Conservation (phyloP, 2,329 filamentous ascomycete species). For the Colletotrichum phormii region DNA sequence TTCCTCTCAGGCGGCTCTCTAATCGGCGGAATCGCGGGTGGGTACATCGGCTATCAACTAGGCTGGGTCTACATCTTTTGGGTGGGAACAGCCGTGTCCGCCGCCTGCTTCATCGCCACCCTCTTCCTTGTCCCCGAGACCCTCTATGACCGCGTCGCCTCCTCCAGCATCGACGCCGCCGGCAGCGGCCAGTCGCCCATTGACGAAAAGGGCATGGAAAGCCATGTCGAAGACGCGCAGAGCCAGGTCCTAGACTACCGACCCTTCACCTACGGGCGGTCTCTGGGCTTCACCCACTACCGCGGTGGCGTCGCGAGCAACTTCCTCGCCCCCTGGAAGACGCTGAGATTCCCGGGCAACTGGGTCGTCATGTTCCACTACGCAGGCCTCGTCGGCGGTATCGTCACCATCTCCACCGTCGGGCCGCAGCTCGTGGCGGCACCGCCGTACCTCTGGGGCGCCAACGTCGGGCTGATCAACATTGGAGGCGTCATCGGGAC, state of each 20-base stretch:
- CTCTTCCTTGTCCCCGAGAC: conserved; percentile 51
- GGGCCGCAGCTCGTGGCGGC: conserved; percentile 45
- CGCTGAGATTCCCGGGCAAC: conserved; percentile 45
- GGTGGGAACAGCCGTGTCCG: conserved; percentile 45
- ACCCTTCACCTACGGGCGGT: conserved; percentile 22
- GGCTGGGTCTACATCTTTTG: conserved; percentile 50
- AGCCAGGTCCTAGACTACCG: not conserved
- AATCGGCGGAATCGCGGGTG: conserved; percentile 48
- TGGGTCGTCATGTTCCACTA: conserved; percentile 53
- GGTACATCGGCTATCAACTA: conserved; percentile 47
- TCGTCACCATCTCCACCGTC: conserved; percentile 49
- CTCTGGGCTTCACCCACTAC: conserved; percentile 40
- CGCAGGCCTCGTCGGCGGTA: conserved; percentile 49
- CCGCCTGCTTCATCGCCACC: conserved; percentile 39
- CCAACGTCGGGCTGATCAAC: conserved; percentile 48
- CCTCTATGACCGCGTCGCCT: conserved; percentile 40
- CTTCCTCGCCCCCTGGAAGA: conserved; percentile 44
- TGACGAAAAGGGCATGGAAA: conserved; percentile 22
- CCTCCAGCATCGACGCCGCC: not conserved
- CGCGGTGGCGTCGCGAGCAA: conserved; percentile 37
- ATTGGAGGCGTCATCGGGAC: conserved; percentile 48
- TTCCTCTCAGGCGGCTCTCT: conserved; percentile 47
- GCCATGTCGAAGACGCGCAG: conserved; percentile 14
- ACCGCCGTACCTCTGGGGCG: conserved; percentile 50
- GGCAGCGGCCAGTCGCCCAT: not conserved